Evolutionary conservation across 495 filamentous ascomycete species (phyloP), one percentile per base, ranked within the genome.

Genomic region (Xylaria telfairii): DNA sequence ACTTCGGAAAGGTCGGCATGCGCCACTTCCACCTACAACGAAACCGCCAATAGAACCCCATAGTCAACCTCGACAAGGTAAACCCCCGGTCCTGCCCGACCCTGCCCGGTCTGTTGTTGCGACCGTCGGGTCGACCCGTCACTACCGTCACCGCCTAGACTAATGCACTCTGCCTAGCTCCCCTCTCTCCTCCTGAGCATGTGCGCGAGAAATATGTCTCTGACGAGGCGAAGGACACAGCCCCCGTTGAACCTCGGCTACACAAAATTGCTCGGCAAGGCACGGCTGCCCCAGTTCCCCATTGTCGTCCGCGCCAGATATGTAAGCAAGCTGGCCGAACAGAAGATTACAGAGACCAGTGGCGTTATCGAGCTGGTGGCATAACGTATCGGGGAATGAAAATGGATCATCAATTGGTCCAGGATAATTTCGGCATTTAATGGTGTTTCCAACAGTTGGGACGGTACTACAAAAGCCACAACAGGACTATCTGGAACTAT

Each of bases 1-100:
- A 96, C 91, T 97, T 97, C 85, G 94, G 94, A 84, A 97, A 97
- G 87, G 94, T 97, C 72, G 94, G 94, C 87, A 97, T 97, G 94
- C 86, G 94, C 74, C 94, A 96, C 87, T 92, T 96, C 91, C 94
- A 96, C 87, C 93, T 93, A 87, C 88, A 90, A 80, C 85, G 89
- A 77, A 93, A 93, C 85, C 91, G 93, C 73, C 93, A 92, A 89
- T 97, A 94, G 94, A 96, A 94, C 85, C 93, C 93, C 17, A 87
- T 89, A 65, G 89, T 96, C 90, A 96, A 96, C 85, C 82, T 96
- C 77, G 93, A 96, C 83, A 96, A 95, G 91, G 92, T 94, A 85
- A n/a, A n/a, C n/a, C n/a, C n/a, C n/a, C n/a, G n/a, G n/a, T n/a
- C n/a, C n/a, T n/a, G n/a, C n/a, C n/a, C n/a, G n/a, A n/a, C n/a